Evolutionary conservation across 2,329 filamentous ascomycete species (phyloP).

Genomic region (Diaporthe vexans): DNA sequence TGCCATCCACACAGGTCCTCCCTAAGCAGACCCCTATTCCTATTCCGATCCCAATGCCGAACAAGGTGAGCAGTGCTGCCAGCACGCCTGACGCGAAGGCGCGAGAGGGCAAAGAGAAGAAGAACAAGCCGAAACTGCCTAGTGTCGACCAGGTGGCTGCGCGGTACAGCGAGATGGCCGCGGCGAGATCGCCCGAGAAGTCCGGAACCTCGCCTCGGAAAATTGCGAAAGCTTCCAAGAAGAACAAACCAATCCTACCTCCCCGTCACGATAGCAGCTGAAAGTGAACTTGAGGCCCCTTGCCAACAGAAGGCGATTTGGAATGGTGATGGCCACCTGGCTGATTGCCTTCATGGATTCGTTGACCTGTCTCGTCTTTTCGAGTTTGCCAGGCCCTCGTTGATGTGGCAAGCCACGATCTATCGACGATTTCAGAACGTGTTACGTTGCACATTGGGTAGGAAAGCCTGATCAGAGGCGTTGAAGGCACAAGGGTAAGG

Average conservation of each 20-base stretch:
- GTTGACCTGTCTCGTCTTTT: not conserved
- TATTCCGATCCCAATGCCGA: conserved; percentile 26
- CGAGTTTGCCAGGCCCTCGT: not conserved
- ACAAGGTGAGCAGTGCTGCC: not conserved
- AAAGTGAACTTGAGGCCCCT: not conserved
- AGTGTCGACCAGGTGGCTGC: not conserved
- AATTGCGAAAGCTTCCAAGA: conserved; percentile 14
- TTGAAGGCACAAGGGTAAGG: not conserved
- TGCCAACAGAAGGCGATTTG: too few species aligned
- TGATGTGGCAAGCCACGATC: not conserved
- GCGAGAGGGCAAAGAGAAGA: conserved; percentile 35
- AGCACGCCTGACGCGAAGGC: conserved; percentile 16
- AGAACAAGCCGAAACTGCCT: conserved; percentile 24
- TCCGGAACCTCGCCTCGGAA: conserved; percentile 7
- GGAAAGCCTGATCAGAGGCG: not conserved
- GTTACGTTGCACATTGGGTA: not conserved
- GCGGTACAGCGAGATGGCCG: not conserved
- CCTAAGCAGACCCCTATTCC: conserved; percentile 37
- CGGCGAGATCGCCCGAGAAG: conserved; percentile 8
- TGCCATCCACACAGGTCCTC: conserved; percentile 35
- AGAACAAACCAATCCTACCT: conserved; percentile 32
- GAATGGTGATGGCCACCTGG: not conserved
- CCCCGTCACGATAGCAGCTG: conserved; percentile 26
- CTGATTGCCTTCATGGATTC: not conserved
- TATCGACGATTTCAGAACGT: not conserved